Evolutionary conservation across 2,329 filamentous ascomycete species (phyloP), one percentile per base, ranked within the genome.

Genomic region (Alternaria rosae): DNA sequence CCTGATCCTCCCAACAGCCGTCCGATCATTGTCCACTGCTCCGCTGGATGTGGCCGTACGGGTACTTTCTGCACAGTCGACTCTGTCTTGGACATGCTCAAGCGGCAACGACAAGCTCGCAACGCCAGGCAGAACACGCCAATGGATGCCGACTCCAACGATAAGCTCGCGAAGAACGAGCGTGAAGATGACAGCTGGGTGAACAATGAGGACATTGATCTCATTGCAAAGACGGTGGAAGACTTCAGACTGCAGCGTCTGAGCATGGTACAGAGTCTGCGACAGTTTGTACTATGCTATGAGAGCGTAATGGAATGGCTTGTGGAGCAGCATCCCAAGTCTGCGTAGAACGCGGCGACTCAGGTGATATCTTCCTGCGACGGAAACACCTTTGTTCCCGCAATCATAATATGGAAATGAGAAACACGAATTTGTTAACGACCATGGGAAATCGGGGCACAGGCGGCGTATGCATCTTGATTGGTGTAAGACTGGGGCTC

Each of bases 51-150:
- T 80, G 95, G 95, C 1, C 91, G 95, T 13, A 99, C 95, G 0
- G 95, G 95, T 4, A 94, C 95, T 0, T 99, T 98, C 76, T 98
- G 95, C 78, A 97, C 95, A 0, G 93, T 98, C 15, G 95, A 98
- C 77, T 94, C 91, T 41, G 95, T 98, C 9, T 90, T 98, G 59
- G 94, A 97, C 79, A 97, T 97, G 92, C 82, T 99, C 62, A 97
- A 97, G 82, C 89, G 92, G n/a, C 93, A 97, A 79, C 86, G 83
- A 20, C 77, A 79, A 62, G 80, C 80, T 28, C 71, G 70, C 5
- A 76, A 74, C 8, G 54, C 57, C 2, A 70, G 78, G 4, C 74
- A 80, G 48, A 66, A 59, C 8, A 79, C 78, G 4, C 81, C 83
- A 0, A 86, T 86, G 84, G 82, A 70, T 7, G 47, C 72, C 25